phyloP scores from a whole-genome alignment of 768 basidiomycete genomes.

The Fomitopsis pulvina region DNA sequence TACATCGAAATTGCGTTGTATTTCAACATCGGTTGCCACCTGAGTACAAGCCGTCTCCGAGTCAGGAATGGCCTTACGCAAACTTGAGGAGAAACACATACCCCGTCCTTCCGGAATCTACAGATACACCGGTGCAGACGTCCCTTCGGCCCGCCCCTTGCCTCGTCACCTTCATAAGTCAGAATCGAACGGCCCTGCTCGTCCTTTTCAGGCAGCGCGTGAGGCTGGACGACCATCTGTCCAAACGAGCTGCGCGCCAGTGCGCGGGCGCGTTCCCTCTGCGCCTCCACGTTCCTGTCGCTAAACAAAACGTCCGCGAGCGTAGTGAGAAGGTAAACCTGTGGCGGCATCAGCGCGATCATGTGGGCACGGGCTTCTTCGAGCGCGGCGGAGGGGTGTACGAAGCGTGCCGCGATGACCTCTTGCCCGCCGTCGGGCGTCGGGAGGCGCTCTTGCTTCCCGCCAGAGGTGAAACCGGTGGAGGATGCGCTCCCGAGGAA shows the following conservation, averaged over 20 bases:
- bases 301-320: conserved; percentile 47
- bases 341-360: conserved; percentile 66
- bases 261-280: conserved; percentile 37
- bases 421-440: conserved; percentile 68
- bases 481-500: conserved; percentile 45
- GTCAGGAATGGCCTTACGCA: not conserved
- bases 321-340: conserved; percentile 63
- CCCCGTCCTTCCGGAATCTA: conserved; percentile 41
- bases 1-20: conserved; percentile 63
- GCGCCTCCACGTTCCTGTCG: conserved; percentile 32
- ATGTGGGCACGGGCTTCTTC: conserved; percentile 41
- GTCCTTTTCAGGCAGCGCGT: conserved; percentile 29
- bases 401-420: conserved; percentile 61
- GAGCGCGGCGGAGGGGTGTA: conserved; percentile 48
- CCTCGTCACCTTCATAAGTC: conserved; percentile 68
- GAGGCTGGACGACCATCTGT: conserved; percentile 52
- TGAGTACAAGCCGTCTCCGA: conserved; percentile 18
- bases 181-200: conserved; percentile 41
- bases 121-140: conserved; percentile 53
- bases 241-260: conserved; percentile 57
- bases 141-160: conserved; percentile 52
- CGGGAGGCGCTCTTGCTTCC: conserved; percentile 51
- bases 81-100: conserved; percentile 27
- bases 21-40: conserved; percentile 42
- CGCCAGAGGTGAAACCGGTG: conserved; percentile 45